Base-by-base conservation (phyloP, 768 basidiomycete genomes). In the Boletus sp. region DNA sequence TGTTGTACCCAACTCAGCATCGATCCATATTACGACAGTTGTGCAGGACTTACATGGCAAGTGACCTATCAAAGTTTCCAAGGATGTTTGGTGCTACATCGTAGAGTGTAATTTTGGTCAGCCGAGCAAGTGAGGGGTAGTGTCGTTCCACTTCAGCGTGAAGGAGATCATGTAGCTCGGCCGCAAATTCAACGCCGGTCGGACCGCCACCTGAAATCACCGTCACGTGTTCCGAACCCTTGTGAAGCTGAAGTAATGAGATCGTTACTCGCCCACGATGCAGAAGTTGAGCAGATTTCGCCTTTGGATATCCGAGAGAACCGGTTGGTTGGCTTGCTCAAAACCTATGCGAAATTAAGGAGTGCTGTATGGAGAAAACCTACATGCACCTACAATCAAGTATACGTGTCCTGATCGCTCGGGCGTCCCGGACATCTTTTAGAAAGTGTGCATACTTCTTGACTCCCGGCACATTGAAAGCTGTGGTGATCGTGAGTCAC, bases 301-400 rank as follows among this genome's bases (percentile, higher is more conserved):
- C 48, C 90, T 83, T 61, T 95, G 84, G 39, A 81, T 73, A 55
- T 92, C 92, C 1, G 88, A 83, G 14, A 92, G 74, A 2, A 80
- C 84, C 0, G 92, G 93, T 62, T 92, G 87, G 62, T 85, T 87
- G 3, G 93, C 93, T 64, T 92, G 89, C 66, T 94, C 92, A 56
- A 95, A 92, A 67, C 87, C 87, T 84, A 59, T 0, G 39, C 2
- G 17, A 12, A 12, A 36, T 45, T 55, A 15, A 48, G 35, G 56
- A 35, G 33, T 40, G 55, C 36, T 53, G 45, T 50, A 51, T 20
- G 17, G 45, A 42, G 20, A 24, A 11, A 15, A 15, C 15, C 37
- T 30, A 41, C 47, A 54, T 47, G 36, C 32, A 63, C 76, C 33
- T 42, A 84, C 88, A 89, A 73, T 90, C 90, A n/a, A 92, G 75